Conservation (phyloP, 768 basidiomycete species). For the Galerina sulciceps region DNA sequence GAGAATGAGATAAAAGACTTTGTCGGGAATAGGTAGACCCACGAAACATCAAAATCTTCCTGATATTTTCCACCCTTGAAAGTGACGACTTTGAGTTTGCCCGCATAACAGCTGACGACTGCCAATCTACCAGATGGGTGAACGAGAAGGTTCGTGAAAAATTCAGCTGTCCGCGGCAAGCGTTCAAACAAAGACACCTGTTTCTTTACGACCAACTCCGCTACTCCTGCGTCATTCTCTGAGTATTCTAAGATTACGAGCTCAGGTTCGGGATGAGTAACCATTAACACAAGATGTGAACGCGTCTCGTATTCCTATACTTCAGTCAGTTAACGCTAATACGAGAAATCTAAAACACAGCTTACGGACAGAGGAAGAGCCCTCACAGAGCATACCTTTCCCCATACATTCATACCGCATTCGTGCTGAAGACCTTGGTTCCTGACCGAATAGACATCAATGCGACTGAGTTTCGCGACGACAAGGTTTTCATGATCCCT, state of each 20-base stretch:
- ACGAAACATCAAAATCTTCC: slow-evolving; percentile 70
- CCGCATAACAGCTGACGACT: slow-evolving; percentile 67
- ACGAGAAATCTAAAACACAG: slow-evolving; percentile 3
- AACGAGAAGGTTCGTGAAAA: slow-evolving; percentile 71
- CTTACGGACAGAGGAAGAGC: slow-evolving; percentile 59
- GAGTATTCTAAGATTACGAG: slow-evolving; percentile 65
- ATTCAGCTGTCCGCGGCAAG: slow-evolving; percentile 66
- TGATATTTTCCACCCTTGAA: slow-evolving; percentile 58
- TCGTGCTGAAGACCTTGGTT: slow-evolving; percentile 64
- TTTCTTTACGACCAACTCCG: slow-evolving; percentile 44
- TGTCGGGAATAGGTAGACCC: slow-evolving; percentile 29
- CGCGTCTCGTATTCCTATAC: slow-evolving; percentile 35
- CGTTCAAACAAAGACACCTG: slow-evolving; percentile 60
- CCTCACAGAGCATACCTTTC: slow-evolving; percentile 61
- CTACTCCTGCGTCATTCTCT: slow-evolving; percentile 34
- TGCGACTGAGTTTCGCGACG: slow-evolving; percentile 64
- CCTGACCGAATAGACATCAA: slow-evolving; percentile 72
- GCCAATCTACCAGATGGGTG: slow-evolving; percentile 64
- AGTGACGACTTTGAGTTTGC: slow-evolving; percentile 68
- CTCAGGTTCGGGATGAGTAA: slow-evolving; percentile 79
- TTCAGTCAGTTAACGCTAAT: slow-evolving; percentile 15
- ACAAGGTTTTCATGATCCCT: slow-evolving; percentile 66
- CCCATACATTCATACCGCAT: slow-evolving; percentile 70
- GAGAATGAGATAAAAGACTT: not conserved
- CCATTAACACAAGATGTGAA: slow-evolving; percentile 65